A percentile compares a stretch with the other conserved stretches of the same genome.
phyloP scores from a whole-genome alignment of 805 yeast species.

The Zygosaccharomyces rouxii region DNA sequence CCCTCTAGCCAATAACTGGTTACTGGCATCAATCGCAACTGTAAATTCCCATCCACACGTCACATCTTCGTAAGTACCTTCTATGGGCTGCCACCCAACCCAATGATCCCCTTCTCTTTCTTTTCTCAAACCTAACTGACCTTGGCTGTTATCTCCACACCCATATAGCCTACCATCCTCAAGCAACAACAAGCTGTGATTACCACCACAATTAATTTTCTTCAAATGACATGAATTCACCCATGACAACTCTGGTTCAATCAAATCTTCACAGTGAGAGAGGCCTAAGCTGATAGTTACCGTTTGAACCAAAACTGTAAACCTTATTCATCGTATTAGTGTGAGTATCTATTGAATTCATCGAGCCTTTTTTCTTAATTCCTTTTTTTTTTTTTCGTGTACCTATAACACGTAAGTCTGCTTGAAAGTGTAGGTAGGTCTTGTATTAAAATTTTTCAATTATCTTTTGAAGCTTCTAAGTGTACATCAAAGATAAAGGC shows the following conservation, averaged over 20 bases:
- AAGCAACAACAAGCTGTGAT: constrained; percentile 66
- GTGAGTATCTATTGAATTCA: neutral
- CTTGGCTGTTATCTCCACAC: constrained; percentile 53
- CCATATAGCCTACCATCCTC: constrained; percentile 50
- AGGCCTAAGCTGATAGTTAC: constrained; percentile 68
- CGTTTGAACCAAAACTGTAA: constrained; percentile 79
- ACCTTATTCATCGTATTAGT: constrained; percentile 11
- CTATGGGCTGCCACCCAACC: constrained; percentile 6
- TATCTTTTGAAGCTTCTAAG: neutral
- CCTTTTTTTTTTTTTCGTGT: constrained; percentile 7
- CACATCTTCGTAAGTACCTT: constrained; percentile 30
- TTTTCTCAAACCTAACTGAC: constrained; percentile 40
- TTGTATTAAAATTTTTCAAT: neutral
- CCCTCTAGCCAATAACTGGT: constrained; percentile 53
- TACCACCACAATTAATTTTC: constrained; percentile 74
- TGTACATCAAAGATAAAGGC: neutral
- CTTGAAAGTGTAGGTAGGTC: neutral
- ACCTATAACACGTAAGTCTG: constrained; percentile 1
- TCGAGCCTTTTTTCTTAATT: neutral
- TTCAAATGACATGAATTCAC: constrained; percentile 28
- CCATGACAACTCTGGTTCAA: constrained; percentile 28
- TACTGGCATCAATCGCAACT: constrained; percentile 41
- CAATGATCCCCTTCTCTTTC: constrained; percentile 40
- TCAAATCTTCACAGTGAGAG: constrained; percentile 48
- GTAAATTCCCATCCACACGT: constrained; percentile 82